Conservation (phyloP, 495 filamentous ascomycete genomes). For the Aspergillus sparsus region DNA sequence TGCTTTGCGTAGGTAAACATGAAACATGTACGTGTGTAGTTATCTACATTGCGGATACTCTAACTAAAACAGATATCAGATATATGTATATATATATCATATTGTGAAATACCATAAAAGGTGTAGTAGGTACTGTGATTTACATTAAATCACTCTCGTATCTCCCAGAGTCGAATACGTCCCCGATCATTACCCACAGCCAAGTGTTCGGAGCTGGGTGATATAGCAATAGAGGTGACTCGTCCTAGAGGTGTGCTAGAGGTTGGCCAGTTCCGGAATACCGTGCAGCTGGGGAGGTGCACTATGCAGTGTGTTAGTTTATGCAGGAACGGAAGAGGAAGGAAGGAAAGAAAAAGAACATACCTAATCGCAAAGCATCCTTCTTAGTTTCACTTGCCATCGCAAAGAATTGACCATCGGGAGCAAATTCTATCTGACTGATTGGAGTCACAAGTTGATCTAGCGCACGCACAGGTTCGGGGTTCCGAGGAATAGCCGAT, state of each 20-base stretch:
- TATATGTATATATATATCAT: too few species aligned
- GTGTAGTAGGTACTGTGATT: neutral
- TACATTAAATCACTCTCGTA: slow-evolving; percentile 46
- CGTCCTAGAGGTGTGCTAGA: slow-evolving; percentile 83
- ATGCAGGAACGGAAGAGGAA: neutral
- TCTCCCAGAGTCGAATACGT: slow-evolving; percentile 84
- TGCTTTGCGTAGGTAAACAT: too few species aligned
- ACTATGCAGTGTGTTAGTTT: slow-evolving; percentile 43
- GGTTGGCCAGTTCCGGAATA: slow-evolving; percentile 97
- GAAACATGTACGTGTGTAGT: too few species aligned
- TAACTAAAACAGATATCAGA: too few species aligned
- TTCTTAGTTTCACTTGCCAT: slow-evolving; percentile 84
- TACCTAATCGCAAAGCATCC: slow-evolving; percentile 76
- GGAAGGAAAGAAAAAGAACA: slow-evolving; percentile 20
- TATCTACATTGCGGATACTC: too few species aligned
- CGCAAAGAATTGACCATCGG: slow-evolving; percentile 84
- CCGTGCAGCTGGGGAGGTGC: slow-evolving; percentile 87
- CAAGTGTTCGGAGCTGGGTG: slow-evolving; percentile 66
- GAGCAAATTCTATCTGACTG: slow-evolving; percentile 73
- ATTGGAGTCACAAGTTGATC: slow-evolving; percentile 86
- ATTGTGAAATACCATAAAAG: too few species aligned
- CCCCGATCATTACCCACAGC: slow-evolving; percentile 87
- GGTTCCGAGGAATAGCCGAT: slow-evolving; percentile 58
- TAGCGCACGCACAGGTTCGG: slow-evolving; percentile 67
- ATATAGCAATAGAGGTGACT: slow-evolving; percentile 77